These are phyloP conservation scores for Galium porrigens DNA, from an alignment of 305 asterid species.

Conservation along the genomic window DNA sequence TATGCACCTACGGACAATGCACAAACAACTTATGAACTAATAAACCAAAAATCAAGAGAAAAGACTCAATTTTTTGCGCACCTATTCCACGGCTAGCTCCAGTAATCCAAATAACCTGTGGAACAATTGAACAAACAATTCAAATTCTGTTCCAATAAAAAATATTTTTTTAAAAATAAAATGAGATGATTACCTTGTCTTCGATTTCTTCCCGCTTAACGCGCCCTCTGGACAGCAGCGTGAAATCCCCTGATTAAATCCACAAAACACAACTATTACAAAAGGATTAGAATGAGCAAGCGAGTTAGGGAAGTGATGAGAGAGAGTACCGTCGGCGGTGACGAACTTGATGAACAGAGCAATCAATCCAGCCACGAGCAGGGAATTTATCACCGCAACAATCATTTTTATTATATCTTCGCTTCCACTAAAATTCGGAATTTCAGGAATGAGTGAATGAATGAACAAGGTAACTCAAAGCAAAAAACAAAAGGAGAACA, in stretches of 20 bases:
- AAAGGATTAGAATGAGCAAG: not conserved
- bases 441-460: not conserved
- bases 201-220: conserved; percentile 73
- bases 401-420: conserved; percentile 23
- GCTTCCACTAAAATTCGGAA: not conserved
- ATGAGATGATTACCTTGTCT: conserved; percentile 43
- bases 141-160: not conserved
- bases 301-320: not conserved
- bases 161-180: too few species aligned
- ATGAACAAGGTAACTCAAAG: too few species aligned
- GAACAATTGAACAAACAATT: conserved; percentile 5
- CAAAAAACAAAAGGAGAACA: not conserved
- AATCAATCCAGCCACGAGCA: conserved; percentile 19
- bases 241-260: conserved; percentile 54
- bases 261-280: not conserved
- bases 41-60: not conserved
- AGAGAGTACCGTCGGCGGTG: conserved; percentile 55
- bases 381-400: conserved; percentile 18
- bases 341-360: conserved; percentile 36
- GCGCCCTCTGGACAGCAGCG: conserved; percentile 49
- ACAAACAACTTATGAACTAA: not conserved
- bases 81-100: conserved; percentile 98
- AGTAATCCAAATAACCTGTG: conserved; percentile 84
- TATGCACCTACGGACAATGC: not conserved
- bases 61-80: conserved; percentile 17